Evolutionary conservation across 202 grass and related monocot genomes (phyloP), one percentile per base, ranked within the genome.

Genomic region (Setaria italica): DNA sequence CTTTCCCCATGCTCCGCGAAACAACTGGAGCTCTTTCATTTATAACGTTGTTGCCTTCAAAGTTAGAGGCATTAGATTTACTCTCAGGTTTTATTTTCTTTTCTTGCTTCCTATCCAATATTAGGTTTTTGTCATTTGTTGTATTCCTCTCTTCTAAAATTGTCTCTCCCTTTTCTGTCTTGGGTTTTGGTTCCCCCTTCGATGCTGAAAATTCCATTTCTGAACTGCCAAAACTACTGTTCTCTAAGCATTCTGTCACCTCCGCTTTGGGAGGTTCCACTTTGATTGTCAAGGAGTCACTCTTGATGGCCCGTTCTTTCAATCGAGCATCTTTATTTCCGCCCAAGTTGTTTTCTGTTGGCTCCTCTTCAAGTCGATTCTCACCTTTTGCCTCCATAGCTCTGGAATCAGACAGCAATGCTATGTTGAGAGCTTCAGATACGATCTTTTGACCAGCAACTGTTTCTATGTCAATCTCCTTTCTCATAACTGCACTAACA

Each of bases 41-140:
- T 75, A 69, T 84, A 79, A 50, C 73, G 69, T 86, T 89, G 57
- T 75, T 82, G 81, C 80, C 89, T 85, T 89, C 91, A 73, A 80
- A 90, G 77, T 89, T 89, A 69, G 77, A 53, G 5, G 46, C 50
- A 80, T 88, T 79, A 85, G 9, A 74, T 83, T 88, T 89, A 78
- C 90, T 92, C 83, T 92, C 91, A 45, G 84, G 43, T 84, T 88
- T 94, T 63, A 82, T 71, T 92, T 84, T 92, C 57, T 64, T 89
- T 89, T 97, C 92, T 78, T 91, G 94, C 55, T 90, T 89, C 68
- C 84, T 86, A 80, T 95, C 91, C 72, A 73, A 50, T 77, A 60
- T 57, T 65, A 85, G 69, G 68, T 88, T 76, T 70, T 74, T 91
- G 48, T 85, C 78, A 77, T n/a, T 89, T 84, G 49, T 86, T 87